These are phyloP conservation scores for Pseudogymnoascus sp. DNA, from an alignment of 2,329 filamentous ascomycete genomes.

Conservation along the genomic window DNA sequence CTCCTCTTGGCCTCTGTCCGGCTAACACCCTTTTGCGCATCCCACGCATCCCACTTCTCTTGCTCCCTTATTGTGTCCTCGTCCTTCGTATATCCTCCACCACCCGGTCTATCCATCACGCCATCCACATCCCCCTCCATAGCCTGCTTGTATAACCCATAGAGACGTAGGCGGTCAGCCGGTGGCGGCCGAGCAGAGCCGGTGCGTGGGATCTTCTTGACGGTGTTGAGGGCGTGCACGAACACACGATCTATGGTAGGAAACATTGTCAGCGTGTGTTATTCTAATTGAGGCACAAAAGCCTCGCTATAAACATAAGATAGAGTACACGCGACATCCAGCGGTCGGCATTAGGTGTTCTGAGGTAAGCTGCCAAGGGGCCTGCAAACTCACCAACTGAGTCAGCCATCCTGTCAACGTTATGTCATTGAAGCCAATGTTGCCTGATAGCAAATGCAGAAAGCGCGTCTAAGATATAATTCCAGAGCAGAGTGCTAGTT, in stretches of 20 bases:
- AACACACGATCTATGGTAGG: conserved; percentile 76
- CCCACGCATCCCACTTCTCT: conserved; percentile 91
- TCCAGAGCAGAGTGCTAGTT: conserved; percentile 1
- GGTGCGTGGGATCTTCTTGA: conserved; percentile 93
- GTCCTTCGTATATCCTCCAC: conserved; percentile 43
- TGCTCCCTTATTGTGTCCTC: conserved; percentile 43
- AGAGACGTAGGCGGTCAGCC: conserved; percentile 76
- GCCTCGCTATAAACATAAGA: too few species aligned
- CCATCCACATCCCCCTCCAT: conserved; percentile 97
- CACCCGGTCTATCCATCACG: conserved; percentile 74
- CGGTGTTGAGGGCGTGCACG: conserved; percentile 95
- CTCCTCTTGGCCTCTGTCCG: conserved; percentile 88
- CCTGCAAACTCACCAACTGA: conserved; percentile 38
- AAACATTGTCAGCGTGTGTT: not conserved
- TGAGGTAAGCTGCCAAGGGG: not conserved
- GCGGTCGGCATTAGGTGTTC: conserved; percentile 6
- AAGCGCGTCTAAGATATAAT: not conserved
- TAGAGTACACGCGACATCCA: not conserved
- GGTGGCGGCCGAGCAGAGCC: conserved; percentile 83
- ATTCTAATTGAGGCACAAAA: not conserved
- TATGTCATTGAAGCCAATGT: conserved; percentile 8
- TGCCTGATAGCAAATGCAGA: not conserved
- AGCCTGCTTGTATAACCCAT: conserved; percentile 97
- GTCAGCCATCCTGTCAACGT: conserved; percentile 38
- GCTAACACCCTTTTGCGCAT: conserved; percentile 70